Base-by-base conservation (phyloP, 2,329 filamentous ascomycete genomes). In the Aspergillus pseudonomiae region DNA sequence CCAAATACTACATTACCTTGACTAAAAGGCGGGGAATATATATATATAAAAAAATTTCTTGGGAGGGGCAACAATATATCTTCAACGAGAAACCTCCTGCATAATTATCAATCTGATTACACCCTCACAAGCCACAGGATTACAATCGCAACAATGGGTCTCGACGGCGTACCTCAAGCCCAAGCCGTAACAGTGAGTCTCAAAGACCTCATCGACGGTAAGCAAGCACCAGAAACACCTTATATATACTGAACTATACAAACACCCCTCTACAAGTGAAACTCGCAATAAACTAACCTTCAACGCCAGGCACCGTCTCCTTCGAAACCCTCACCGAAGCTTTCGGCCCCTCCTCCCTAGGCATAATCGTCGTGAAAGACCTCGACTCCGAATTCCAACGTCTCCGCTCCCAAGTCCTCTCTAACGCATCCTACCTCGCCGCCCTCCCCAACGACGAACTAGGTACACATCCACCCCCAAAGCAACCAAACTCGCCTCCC, bases 331-430 rank as follows among this genome's bases (percentile, higher is more conserved):
- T 84, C 14, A 78, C 80, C 36, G 75, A 90, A 70, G 95, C 95
- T 0, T 98, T 99, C 75, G 95, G 95, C 0, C 93, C 94, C 1
- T 88, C 91, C 30, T 97, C 93, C 2, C 83, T 98, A 14, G 95
- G 95, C 0, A 97, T 99, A 59, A 89, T 99, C 61, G 82, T 98
- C n/a, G 94, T 99, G 55, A 93, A 91, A 75, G 92, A 93, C 74
- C 86, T 98, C 0, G 92, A 93, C 0, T 66, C 84, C 6, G 83
- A 87, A 59, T 99, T 96, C 71, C 78, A 85, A 16, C 79, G 85
- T n/a, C 81, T 97, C 50, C 87, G 95, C 65, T 86, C 86, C 63
- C 86, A 86, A 64, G 85, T 96, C 2, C 84, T 99, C 7, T 95
- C 92, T 0, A 95, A 95, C 75, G 89, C 93, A 4, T 96, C 93